phyloP scores from a whole-genome alignment of 768 basidiomycete genomes.

The Paxillus rubicundulus region DNA sequence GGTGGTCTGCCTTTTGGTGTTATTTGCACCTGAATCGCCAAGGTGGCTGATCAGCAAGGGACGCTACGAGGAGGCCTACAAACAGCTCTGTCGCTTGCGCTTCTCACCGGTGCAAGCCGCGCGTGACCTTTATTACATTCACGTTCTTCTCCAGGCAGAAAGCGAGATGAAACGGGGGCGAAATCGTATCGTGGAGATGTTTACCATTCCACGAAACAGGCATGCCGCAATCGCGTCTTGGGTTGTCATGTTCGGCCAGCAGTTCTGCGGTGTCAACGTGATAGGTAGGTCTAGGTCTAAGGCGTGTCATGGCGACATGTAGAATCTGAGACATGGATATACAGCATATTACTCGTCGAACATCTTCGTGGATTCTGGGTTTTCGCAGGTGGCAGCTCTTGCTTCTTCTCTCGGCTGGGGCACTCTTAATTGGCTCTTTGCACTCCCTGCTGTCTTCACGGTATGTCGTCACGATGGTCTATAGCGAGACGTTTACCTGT shows the following conservation, averaged over 20 bases:
- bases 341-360: constrained; percentile 73
- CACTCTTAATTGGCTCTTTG: constrained; percentile 57
- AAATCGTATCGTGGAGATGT: constrained; percentile 59
- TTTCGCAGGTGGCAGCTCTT: constrained; percentile 50
- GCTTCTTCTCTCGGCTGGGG: constrained; percentile 64
- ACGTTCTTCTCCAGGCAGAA: constrained; percentile 63
- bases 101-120: constrained; percentile 70
- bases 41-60: constrained; percentile 79
- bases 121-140: constrained; percentile 71
- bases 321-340: constrained; percentile 2
- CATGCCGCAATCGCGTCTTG: constrained; percentile 53
- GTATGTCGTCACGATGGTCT: constrained; percentile 24
- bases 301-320: background rate
- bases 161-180: constrained; percentile 47
- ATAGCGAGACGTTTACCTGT: background rate
- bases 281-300: constrained; percentile 20
- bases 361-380: constrained; percentile 63
- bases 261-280: constrained; percentile 77
- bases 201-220: constrained; percentile 68
- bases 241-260: constrained; percentile 71
- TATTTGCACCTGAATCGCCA: constrained; percentile 59
- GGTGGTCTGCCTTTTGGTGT: constrained; percentile 40
- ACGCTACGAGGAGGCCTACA: constrained; percentile 61
- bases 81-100: constrained; percentile 59
- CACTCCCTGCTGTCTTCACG: constrained; percentile 56